phyloP scores from a whole-genome alignment of 2,329 filamentous ascomycete genomes.

The Falciphora oryzae region DNA sequence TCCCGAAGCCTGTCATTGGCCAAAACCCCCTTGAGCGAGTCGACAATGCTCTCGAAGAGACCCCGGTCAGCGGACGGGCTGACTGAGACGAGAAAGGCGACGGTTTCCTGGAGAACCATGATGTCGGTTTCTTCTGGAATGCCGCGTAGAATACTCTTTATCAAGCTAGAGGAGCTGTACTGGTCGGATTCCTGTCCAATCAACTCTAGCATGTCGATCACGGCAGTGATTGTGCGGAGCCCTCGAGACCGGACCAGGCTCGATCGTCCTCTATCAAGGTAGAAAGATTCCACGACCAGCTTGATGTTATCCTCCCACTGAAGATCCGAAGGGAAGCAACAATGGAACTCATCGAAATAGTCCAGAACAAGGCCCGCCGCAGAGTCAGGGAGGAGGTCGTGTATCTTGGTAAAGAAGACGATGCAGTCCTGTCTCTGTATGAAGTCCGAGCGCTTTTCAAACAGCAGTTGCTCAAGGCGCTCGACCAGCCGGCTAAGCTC shows the following conservation, averaged over 20 bases:
- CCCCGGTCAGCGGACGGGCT: slow-evolving; percentile 52
- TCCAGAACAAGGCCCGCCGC: slow-evolving; percentile 59
- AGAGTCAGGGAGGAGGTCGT: slow-evolving; percentile 57
- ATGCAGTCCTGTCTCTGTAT: slow-evolving; percentile 62
- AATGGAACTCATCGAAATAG: slow-evolving; percentile 63
- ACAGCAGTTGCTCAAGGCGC: slow-evolving; percentile 44
- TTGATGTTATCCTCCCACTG: slow-evolving; percentile 61
- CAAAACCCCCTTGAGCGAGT: slow-evolving; percentile 46
- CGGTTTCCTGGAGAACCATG: slow-evolving; percentile 56
- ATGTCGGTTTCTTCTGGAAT: slow-evolving; percentile 60
- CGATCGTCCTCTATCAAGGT: slow-evolving; percentile 55
- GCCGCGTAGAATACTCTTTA: slow-evolving; percentile 54
- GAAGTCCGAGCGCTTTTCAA: slow-evolving; percentile 43
- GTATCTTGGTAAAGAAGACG: slow-evolving; percentile 58
- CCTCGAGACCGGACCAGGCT: slow-evolving; percentile 57
- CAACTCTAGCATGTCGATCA: slow-evolving; percentile 53
- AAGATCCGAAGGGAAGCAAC: slow-evolving; percentile 65
- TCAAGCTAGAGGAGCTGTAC: slow-evolving; percentile 51
- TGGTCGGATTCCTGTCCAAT: slow-evolving; percentile 53
- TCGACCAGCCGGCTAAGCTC: slow-evolving; percentile 40
- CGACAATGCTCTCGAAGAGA: slow-evolving; percentile 54
- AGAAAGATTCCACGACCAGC: slow-evolving; percentile 56
- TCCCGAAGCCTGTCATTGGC: slow-evolving; percentile 38
- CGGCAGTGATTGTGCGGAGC: slow-evolving; percentile 53
- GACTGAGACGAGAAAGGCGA: slow-evolving; percentile 59